These are phyloP conservation scores for Elaphomyces granulatus DNA, from an alignment of 495 filamentous ascomycete species.

Conservation along the genomic window DNA sequence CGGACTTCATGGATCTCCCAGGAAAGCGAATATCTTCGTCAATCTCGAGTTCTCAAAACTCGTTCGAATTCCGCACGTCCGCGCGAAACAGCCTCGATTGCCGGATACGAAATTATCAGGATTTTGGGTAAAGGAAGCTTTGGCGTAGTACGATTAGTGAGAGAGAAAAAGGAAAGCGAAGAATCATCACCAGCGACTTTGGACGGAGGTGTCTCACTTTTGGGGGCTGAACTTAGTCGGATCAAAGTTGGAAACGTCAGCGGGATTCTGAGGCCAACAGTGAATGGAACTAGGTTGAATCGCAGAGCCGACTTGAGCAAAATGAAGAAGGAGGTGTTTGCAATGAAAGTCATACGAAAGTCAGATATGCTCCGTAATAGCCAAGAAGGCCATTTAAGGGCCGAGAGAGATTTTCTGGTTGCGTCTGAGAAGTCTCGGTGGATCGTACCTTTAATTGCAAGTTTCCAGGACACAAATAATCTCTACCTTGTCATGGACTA, in stretches of 20 bases:
- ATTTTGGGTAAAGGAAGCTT: constrained; percentile 94
- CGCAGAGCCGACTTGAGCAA: constrained; percentile 19
- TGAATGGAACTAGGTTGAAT: constrained; percentile 13
- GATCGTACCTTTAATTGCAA: constrained; percentile 78
- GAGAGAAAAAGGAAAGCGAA: constrained; percentile 33
- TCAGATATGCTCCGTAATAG: constrained; percentile 75
- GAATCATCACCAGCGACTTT: constrained; percentile 4
- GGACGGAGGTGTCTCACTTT: neutral
- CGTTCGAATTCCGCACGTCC: constrained; percentile 29
- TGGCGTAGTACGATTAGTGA: constrained; percentile 75
- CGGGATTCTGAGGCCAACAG: constrained; percentile 12
- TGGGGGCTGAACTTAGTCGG: neutral
- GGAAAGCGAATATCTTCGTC: constrained; percentile 65
- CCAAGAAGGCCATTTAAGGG: constrained; percentile 84
- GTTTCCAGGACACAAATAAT: constrained; percentile 72
- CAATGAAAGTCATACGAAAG: constrained; percentile 95
- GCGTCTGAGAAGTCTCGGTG: constrained; percentile 67
- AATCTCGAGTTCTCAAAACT: constrained; percentile 53
- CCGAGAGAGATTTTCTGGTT: constrained; percentile 83
- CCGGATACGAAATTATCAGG: constrained; percentile 65
- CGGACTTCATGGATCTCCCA: constrained; percentile 44
- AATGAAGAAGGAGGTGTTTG: constrained; percentile 48
- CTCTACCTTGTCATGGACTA: constrained; percentile 96
- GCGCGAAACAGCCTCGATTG: constrained; percentile 32
- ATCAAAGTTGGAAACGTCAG: neutral